Evolutionary conservation across 2,329 filamentous ascomycete genomes (phyloP), one percentile per base, ranked within the genome.

Genomic region (Penicillium aurantiogriseum): DNA sequence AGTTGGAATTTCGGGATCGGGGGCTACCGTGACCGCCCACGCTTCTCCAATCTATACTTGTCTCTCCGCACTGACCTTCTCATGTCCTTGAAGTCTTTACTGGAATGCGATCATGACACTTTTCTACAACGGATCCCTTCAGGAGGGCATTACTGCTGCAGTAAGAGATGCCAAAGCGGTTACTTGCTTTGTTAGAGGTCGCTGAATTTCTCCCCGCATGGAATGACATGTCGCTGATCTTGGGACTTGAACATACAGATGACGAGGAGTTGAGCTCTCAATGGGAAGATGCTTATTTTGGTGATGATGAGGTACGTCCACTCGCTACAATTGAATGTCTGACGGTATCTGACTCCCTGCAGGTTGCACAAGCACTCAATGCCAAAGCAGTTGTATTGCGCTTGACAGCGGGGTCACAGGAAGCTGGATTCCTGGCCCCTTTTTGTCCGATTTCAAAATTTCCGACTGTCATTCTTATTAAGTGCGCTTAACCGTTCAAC

Each of bases 131-230:
- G 92, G 92, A 19, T 86, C 85, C 59, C 76, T 97, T 21, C 89
- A 95, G 67, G 88, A 88, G 67, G 92, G 91, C 57, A 95, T 97
- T 66, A 81, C 84, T 33, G 80, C 84, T 21, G 91, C 92, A 13
- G 81, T 97, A 7, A 83, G 85, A 59, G 81, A 92, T 72, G 80
- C 85, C 58, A 95, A 93, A 74, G 81, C 89, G 19, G 89, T 97
- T 0, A 83, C 90, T 31, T 96, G 91, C 76, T 95, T 97, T 74
- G 88, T 96, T 33, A 85, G 86, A 69, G 88, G 90, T 91, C 74
- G 63, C 79, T 61, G 31, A 25, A 6, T 44, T 43, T 62, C 59
- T 63, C 60, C 55, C 62, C 58, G 59, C 60, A 57, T 53, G 50
- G 39, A 51, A n/a, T 53, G 51, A 39, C 49, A 53, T 48, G 49